Percentiles rank a stretch among this genome's conserved stretches.
These are phyloP conservation scores for Canna indica DNA, from an alignment of 176 grass and related monocot species.

Conservation along the genomic window DNA sequence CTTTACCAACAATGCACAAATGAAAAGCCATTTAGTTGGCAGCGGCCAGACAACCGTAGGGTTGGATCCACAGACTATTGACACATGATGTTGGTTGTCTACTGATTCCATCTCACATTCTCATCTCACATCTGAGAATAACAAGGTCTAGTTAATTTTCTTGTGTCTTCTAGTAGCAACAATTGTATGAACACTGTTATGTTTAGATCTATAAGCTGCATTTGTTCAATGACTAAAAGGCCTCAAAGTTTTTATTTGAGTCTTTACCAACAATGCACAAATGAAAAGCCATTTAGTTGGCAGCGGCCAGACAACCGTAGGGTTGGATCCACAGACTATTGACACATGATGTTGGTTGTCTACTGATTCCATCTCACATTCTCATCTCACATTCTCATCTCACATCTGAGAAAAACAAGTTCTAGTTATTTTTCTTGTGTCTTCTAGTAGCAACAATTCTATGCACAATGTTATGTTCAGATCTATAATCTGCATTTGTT, in stretches of 20 bases:
- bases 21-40: not conserved
- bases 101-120: constrained; percentile 1
- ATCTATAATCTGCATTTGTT: not conserved
- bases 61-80: constrained; percentile 2
- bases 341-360: not conserved
- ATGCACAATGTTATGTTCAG: not conserved
- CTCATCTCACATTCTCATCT: too few species aligned
- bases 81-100: not conserved
- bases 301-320: constrained; percentile 11
- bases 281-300: not conserved
- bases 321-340: constrained; percentile 1
- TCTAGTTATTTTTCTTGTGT: too few species aligned
- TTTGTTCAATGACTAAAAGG: not conserved
- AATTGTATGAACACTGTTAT: not conserved
- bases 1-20: not conserved
- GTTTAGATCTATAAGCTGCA: not conserved
- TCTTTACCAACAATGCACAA: not conserved
- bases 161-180: too few species aligned
- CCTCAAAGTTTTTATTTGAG: not conserved
- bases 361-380: constrained; percentile 3
- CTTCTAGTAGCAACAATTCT: too few species aligned
- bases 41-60: constrained; percentile 8
- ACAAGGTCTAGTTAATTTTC: too few species aligned
- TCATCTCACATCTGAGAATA: too few species aligned
- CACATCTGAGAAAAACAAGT: too few species aligned